phyloP scores from a whole-genome alignment of 2,329 filamentous ascomycete genomes.

The Ophiostoma angusticollis region DNA sequence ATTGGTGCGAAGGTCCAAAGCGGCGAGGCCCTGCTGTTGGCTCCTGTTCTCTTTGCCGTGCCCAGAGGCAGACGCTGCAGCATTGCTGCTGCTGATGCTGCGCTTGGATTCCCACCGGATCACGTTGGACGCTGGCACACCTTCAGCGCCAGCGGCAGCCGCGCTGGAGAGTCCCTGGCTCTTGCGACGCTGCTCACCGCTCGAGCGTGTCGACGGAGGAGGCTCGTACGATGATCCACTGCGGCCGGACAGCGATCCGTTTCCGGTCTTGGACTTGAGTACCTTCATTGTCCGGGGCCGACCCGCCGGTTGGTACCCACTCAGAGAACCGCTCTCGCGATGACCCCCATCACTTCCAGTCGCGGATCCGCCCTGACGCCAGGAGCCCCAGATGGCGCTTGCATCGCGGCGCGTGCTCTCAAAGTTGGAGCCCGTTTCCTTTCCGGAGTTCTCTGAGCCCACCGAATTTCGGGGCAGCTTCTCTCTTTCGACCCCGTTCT shows the following conservation, averaged over 20 bases:
- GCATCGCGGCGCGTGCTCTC: conserved; percentile 30
- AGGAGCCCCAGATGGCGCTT: conserved; percentile 54
- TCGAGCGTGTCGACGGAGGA: conserved; percentile 29
- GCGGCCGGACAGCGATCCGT: conserved; percentile 34
- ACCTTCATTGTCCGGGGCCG: conserved; percentile 75
- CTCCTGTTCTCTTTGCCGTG: conserved; percentile 24
- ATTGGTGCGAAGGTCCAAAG: conserved; percentile 23
- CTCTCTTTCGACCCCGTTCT: conserved; percentile 33
- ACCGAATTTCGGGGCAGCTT: conserved; percentile 20
- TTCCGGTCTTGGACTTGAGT: conserved; percentile 57
- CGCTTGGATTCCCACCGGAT: conserved; percentile 42
- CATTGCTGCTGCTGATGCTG: conserved; percentile 26
- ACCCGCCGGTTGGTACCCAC: conserved; percentile 57
- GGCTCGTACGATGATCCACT: conserved; percentile 42
- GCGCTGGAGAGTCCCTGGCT: conserved; percentile 26
- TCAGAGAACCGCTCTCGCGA: conserved; percentile 41
- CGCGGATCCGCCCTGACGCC: conserved; percentile 45
- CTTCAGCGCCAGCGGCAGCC: neutral
- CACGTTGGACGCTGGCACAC: conserved; percentile 10
- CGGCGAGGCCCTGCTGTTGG: conserved; percentile 13
- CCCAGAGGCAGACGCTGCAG: conserved; percentile 20
- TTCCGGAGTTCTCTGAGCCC: conserved; percentile 17
- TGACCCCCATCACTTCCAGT: conserved; percentile 38
- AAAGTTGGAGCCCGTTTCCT: conserved; percentile 15
- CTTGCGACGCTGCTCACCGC: conserved; percentile 40